phyloP scores from a whole-genome alignment of 1,284 basidiomycete genomes.

The Cryptococcus sp. region DNA sequence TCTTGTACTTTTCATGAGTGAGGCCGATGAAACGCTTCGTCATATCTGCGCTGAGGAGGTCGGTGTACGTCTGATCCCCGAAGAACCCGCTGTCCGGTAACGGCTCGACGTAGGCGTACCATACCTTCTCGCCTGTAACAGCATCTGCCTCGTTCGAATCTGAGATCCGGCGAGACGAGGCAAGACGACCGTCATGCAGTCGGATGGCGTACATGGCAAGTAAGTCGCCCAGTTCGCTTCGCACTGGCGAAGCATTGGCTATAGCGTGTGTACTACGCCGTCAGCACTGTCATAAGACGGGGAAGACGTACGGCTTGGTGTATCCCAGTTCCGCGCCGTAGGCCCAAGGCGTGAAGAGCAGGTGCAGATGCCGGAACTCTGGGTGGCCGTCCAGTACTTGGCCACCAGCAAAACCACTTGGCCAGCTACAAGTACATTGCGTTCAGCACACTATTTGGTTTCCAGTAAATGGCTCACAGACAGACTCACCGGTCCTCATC shows the following conservation, averaged over 20 bases:
- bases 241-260: slow-evolving; percentile 28
- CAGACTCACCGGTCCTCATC: slow-evolving; percentile 31
- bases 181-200: slow-evolving; percentile 16
- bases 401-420: slow-evolving; percentile 36
- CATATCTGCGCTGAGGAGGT: slow-evolving; percentile 26
- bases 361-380: slow-evolving; percentile 26
- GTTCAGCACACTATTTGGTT: neutral
- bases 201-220: slow-evolving; percentile 29
- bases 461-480: too few species aligned
- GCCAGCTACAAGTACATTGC: slow-evolving; percentile 22
- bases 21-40: slow-evolving; percentile 31
- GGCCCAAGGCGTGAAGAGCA: slow-evolving; percentile 30
- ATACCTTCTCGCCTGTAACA: slow-evolving; percentile 8
- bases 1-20: slow-evolving; percentile 34
- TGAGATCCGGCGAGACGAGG: slow-evolving; percentile 19
- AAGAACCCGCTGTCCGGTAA: slow-evolving; percentile 29
- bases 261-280: slow-evolving; percentile 19
- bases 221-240: slow-evolving; percentile 31
- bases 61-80: slow-evolving; percentile 31
- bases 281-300: neutral
- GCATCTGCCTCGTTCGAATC: neutral
- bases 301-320: slow-evolving; percentile 22
- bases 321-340: slow-evolving; percentile 31
- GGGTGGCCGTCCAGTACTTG: slow-evolving; percentile 31
- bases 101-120: slow-evolving; percentile 35